Evolutionary conservation across 495 filamentous ascomycete genomes (phyloP), one percentile per base, ranked within the genome.

Genomic region (Penicillium coprophilum): DNA sequence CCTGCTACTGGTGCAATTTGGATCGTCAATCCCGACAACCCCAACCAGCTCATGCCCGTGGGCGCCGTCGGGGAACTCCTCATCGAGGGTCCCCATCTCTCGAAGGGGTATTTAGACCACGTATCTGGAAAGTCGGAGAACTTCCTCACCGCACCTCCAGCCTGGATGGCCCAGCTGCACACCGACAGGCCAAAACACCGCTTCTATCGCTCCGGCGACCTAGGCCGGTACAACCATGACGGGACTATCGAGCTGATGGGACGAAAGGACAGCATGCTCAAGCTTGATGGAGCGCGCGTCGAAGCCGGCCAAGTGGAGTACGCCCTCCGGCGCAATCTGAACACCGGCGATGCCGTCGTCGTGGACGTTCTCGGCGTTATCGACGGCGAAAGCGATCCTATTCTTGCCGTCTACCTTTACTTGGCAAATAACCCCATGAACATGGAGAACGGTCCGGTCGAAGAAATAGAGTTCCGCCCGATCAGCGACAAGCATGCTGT

Each of bases 211-310:
- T 92, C 90, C 6, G 91, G 91, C 0, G 90, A 95, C 62, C 71
- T 94, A 4, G 90, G 90, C 13, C 77, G 91, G 1, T 78, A 90
- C 19, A 75, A 87, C 10, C 78, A 88, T 50, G 85, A 92, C 60
- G 83, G 79, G 4, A 85, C 81, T 12, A 85, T 94, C 47, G 83
- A 88, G 46, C 89, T 91, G 49, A 67, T 89, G 9, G 90, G 90
- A 2, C 81, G 90, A 11, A 84, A 82, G 2, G 90, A 95, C 63
- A 86, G 89, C 53, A 87, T 93, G 68, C 80, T 92, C 23, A 95
- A 95, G 65, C 77, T 95, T 0, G 79, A 89, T 11, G 90, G 90
- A 0, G 87, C 90, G 56, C 77, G 90, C 7, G 75, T 95, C 0
- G 89, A 95, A 61, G 83, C 90, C 51, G 82, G 81, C 2, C 89